Conservation (phyloP, 2,329 filamentous ascomycete genomes). For the Colletotrichum incanum region DNA sequence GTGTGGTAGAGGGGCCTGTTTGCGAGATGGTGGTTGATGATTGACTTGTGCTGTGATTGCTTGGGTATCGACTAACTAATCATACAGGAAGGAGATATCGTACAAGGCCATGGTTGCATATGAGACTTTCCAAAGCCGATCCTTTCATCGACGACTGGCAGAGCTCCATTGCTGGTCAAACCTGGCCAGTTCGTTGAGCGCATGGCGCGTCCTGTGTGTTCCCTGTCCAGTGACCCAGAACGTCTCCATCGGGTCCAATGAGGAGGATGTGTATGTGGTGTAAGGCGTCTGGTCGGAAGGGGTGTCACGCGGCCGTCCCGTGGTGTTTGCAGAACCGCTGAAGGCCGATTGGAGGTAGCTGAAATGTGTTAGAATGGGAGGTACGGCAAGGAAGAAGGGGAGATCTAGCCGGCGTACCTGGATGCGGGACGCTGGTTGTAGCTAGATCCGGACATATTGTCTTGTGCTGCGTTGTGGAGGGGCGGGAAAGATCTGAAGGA, state of each 20-base stretch:
- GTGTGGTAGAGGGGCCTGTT: too few species aligned
- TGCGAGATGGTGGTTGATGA: neutral
- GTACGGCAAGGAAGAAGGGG: neutral
- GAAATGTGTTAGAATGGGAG: conserved; percentile 3
- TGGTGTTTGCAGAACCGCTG: conserved; percentile 32
- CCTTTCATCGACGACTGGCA: conserved; percentile 16
- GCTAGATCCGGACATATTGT: conserved; percentile 28
- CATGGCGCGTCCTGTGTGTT: conserved; percentile 6
- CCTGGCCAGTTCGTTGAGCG: conserved; percentile 10
- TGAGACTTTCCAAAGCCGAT: neutral
- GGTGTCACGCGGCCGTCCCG: conserved; percentile 6
- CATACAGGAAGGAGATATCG: neutral
- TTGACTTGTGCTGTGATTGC: neutral
- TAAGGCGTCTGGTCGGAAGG: conserved; percentile 3
- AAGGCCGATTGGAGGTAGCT: conserved; percentile 31
- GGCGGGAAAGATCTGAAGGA: neutral
- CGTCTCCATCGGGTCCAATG: conserved; percentile 15
- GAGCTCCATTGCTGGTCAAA: conserved; percentile 18
- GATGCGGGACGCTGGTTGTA: conserved; percentile 3
- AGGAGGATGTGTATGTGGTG: conserved; percentile 8
- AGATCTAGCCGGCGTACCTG: conserved; percentile 21
- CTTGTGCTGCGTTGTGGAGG: neutral
- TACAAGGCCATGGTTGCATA: neutral
- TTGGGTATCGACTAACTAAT: conserved; percentile 13
- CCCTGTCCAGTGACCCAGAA: conserved; percentile 35